Conservation (phyloP, 2,329 filamentous ascomycete genomes). For the Rutstroemia sp. region DNA sequence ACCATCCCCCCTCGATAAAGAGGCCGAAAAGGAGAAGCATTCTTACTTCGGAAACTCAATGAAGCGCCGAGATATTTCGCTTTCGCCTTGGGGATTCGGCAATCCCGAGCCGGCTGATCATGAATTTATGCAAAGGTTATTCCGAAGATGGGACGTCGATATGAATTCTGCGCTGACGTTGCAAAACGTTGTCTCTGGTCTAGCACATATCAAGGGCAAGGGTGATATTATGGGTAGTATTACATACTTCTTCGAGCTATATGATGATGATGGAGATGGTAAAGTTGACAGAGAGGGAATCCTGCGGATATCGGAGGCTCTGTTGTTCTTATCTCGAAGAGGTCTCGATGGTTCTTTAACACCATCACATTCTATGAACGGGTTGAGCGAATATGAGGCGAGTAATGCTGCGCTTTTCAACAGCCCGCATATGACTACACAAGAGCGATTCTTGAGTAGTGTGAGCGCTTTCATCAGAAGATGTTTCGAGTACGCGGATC, state of each 20-base stretch:
- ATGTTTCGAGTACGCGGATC: slow-evolving; percentile 97
- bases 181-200: slow-evolving; percentile 84
- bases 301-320: slow-evolving; percentile 83
- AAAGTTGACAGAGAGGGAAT: slow-evolving; percentile 94
- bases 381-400: slow-evolving; percentile 39
- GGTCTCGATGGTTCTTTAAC: slow-evolving; percentile 71
- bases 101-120: slow-evolving; percentile 75
- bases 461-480: slow-evolving; percentile 93
- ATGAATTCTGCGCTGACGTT: slow-evolving; percentile 71
- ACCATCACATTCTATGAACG: slow-evolving; percentile 52
- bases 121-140: slow-evolving; percentile 86
- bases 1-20: slow-evolving; percentile 50
- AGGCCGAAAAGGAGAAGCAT: slow-evolving; percentile 45
- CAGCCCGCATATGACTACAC: slow-evolving; percentile 50
- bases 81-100: slow-evolving; percentile 48
- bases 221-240: slow-evolving; percentile 97
- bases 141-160: slow-evolving; percentile 80
- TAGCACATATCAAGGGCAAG: slow-evolving; percentile 86
- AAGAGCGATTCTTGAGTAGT: slow-evolving; percentile 84
- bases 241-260: slow-evolving; percentile 95
- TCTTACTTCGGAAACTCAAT: slow-evolving; percentile 55
- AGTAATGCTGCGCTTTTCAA: slow-evolving; percentile 28
- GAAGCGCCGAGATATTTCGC: slow-evolving; percentile 29
- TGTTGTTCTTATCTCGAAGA: slow-evolving; percentile 84
- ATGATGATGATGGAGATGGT: slow-evolving; percentile 87